Conservation (phyloP, 2,329 filamentous ascomycete species). For the Cercospora sp. region DNA sequence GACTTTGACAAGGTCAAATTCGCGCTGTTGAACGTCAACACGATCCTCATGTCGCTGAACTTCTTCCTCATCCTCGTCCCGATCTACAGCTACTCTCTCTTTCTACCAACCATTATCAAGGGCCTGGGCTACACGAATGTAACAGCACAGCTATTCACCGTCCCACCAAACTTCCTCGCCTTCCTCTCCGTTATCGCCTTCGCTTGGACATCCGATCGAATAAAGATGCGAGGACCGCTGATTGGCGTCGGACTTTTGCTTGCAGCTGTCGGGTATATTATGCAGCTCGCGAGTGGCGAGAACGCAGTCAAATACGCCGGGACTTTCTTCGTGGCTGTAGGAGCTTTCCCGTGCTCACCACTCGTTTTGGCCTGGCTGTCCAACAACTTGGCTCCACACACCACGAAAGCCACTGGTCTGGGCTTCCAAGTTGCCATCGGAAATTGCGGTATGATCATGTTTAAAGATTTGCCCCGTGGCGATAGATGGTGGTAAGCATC, state of each 20-base stretch:
- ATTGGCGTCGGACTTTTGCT: constrained; percentile 33
- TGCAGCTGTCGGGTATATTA: constrained; percentile 44
- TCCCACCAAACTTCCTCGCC: constrained; percentile 41
- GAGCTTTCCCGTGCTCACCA: constrained; percentile 38
- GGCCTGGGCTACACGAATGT: constrained; percentile 46
- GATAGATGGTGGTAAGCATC: not conserved
- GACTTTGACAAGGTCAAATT: constrained; percentile 28
- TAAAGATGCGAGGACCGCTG: constrained; percentile 39
- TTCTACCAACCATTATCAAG: constrained; percentile 49
- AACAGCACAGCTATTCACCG: constrained; percentile 43
- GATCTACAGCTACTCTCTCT: constrained; percentile 49
- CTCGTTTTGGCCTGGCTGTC: constrained; percentile 43
- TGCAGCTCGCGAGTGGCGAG: constrained; percentile 39
- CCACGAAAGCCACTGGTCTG: constrained; percentile 46
- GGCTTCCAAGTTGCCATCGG: constrained; percentile 46
- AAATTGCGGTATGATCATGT: constrained; percentile 36
- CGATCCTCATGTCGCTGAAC: constrained; percentile 36
- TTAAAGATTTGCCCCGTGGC: not conserved
- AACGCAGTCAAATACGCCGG: constrained; percentile 43
- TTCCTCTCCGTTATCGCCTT: constrained; percentile 33
- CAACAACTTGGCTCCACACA: constrained; percentile 49
- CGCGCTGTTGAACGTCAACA: constrained; percentile 40
- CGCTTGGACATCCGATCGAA: constrained; percentile 35
- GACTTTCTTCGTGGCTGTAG: constrained; percentile 43
- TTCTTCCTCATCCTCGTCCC: constrained; percentile 40